Percentiles rank a stretch among this genome's conserved stretches.
Evolutionary conservation across 805 yeast species (phyloP).

Genomic region (Zygoascus flipseniorum): DNA sequence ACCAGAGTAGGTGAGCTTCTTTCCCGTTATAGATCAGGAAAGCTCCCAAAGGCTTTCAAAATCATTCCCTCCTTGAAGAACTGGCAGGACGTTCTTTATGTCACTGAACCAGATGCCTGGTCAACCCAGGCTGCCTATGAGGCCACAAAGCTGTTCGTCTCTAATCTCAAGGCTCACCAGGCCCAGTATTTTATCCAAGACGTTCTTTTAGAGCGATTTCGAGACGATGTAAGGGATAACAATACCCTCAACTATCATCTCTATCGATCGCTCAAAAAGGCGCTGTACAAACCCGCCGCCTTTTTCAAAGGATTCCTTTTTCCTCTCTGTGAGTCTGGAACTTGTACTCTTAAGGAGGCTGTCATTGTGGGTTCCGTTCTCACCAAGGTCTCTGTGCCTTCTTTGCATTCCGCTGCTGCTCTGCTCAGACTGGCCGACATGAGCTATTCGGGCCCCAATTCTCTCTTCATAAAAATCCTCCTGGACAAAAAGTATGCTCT

Average conservation of each 20-base stretch:
- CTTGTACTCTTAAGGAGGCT: conserved; percentile 86
- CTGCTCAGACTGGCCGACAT: conserved; percentile 71
- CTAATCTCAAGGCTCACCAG: conserved; percentile 78
- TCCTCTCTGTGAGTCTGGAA: conserved; percentile 76
- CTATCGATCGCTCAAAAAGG: conserved; percentile 83
- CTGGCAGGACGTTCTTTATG: conserved; percentile 93
- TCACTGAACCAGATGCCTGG: conserved; percentile 90
- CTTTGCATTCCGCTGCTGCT: conserved; percentile 93
- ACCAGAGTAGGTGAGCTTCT: conserved; percentile 83
- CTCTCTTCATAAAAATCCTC: conserved; percentile 81
- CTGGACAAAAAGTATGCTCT: conserved; percentile 93
- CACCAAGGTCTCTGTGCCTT: conserved; percentile 85
- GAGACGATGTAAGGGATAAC: conserved; percentile 32
- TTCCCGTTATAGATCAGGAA: conserved; percentile 88
- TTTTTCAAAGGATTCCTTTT: conserved; percentile 93
- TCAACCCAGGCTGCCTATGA: conserved; percentile 91
- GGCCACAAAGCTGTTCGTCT: conserved; percentile 89
- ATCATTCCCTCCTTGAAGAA: conserved; percentile 86
- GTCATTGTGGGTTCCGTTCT: conserved; percentile 89
- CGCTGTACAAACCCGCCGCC: conserved; percentile 94
- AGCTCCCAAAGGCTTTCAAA: conserved; percentile 91
- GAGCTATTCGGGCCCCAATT: conserved; percentile 70
- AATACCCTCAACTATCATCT: conserved; percentile 79
- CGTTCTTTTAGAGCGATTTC: conserved; percentile 32
- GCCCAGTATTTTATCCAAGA: conserved; percentile 72